A percentile compares a stretch with the other conserved stretches of the same genome.
Conservation (phyloP, 495 filamentous ascomycete species). For the Aspergillus sclerotioniger region DNA sequence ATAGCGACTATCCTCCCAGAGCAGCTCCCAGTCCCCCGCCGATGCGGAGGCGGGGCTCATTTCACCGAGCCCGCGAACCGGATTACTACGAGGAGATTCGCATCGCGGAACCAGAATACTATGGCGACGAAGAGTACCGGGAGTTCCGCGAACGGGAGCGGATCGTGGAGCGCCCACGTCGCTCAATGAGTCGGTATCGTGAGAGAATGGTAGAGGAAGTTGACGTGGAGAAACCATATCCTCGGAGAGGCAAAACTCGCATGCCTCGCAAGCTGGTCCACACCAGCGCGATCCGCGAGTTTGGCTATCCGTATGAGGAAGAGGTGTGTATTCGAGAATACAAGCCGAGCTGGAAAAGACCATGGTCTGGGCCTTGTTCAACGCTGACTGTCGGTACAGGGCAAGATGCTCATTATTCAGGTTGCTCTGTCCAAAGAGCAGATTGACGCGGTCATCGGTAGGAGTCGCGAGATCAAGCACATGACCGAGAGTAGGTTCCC, state of each 20-base stretch:
- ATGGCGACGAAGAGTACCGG: conserved; percentile 66
- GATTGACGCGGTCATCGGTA: conserved; percentile 81
- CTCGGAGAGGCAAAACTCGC: conserved; percentile 83
- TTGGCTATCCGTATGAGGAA: conserved; percentile 83
- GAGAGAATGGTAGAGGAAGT: conserved; percentile 37
- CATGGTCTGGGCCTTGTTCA: not conserved
- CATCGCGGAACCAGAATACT: conserved; percentile 63
- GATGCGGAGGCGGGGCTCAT: conserved; percentile 30
- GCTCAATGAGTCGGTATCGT: conserved; percentile 42
- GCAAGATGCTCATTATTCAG: conserved; percentile 71
- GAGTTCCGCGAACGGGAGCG: conserved; percentile 54
- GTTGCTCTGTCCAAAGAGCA: conserved; percentile 82
- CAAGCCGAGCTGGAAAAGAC: not conserved
- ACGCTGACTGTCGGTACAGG: conserved; percentile 44
- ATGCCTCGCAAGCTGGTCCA: conserved; percentile 76
- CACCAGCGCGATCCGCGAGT: conserved; percentile 72
- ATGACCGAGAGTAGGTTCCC: conserved; percentile 34
- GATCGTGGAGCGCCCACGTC: conserved; percentile 37
- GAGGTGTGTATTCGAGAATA: conserved; percentile 53
- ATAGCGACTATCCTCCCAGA: conserved; percentile 36
- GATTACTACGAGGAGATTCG: conserved; percentile 64
- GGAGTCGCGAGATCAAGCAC: conserved; percentile 65
- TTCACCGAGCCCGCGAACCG: conserved; percentile 45
- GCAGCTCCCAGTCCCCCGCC: conserved; percentile 38
- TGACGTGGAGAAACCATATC: conserved; percentile 55